Evolutionary conservation across 176 grass and related monocot species (phyloP), one percentile per base, ranked within the genome.

Genomic region (Oryza meyeriana): DNA sequence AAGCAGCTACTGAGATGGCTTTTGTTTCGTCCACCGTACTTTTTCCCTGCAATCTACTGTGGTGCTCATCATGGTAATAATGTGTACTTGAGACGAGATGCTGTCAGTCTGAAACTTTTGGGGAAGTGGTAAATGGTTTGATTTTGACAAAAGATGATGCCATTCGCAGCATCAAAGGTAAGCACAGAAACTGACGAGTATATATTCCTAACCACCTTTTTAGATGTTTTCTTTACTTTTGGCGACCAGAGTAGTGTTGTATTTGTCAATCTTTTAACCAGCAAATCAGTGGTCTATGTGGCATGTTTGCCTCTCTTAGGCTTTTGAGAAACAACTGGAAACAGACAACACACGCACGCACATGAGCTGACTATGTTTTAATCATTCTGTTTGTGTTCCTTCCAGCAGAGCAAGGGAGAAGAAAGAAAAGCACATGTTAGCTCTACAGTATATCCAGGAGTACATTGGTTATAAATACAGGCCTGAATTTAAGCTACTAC

Each of bases 311-410:
- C 67, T 73, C 61, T 75, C 57, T 77, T 73, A 45, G 57, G 78
- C 59, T 78, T 85, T 89, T 85, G 52, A 77, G 57, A 65, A 76
- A 76, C 71, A 63, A 20, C 69, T 75, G 38, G 72, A 75, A 70
- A 81, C 71, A 42, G 82, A 89, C 87, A 85, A 85, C 83, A 89
- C 73, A 82, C 88, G 79, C 88, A 86, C 83, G 79, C 83, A 83
- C 69, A 81, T 65, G 83, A 86, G 59, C 31, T 78, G 88, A 86
- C 83, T 50, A 70, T 78, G 66, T 78, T 86, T 86, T 90, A 72
- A 86, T 82, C 67, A 90, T 90, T 85, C 33, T 86, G 87, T 36
- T 70, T 64, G 29, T 81, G 76, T 42, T 85, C 67, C 29, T 71
- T 71, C 34, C 44, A 45, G 32, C 38, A 80, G 81, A 63, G 36